Conservation (phyloP, 2,329 filamentous ascomycete species). For the Calycina herbarum region DNA sequence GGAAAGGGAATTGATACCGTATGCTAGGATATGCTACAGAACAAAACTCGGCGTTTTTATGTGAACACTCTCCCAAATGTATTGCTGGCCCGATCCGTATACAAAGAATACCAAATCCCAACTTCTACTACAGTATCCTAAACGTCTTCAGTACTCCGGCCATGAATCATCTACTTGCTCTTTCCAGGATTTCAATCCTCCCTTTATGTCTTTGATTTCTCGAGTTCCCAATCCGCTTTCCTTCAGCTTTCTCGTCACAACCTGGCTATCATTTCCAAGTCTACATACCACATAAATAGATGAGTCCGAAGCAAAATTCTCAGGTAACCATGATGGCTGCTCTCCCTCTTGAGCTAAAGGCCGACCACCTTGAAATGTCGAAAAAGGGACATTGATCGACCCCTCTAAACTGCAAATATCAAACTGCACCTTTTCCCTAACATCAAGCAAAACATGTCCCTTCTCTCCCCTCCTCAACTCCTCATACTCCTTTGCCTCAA, state of each 20-base stretch:
- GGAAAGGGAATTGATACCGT: conserved; percentile 8
- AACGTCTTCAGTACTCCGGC: conserved; percentile 50
- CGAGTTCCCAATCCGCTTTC: conserved; percentile 53
- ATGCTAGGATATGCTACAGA: conserved; percentile 12
- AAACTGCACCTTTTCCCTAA: conserved; percentile 82
- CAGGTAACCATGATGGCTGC: conserved; percentile 42
- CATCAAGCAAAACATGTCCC: conserved; percentile 70
- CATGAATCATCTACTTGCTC: conserved; percentile 60
- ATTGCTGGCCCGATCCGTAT: conserved; percentile 9
- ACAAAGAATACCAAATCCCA: conserved; percentile 17
- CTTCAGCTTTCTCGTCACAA: conserved; percentile 65
- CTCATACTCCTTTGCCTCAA: conserved; percentile 62
- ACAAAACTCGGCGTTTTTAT: conserved; percentile 10
- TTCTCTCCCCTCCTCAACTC: conserved; percentile 27
- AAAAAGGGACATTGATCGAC: conserved; percentile 74
- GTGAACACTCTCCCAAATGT: conserved; percentile 12
- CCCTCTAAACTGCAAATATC: conserved; percentile 75
- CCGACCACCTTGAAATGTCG: conserved; percentile 43
- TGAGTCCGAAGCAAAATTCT: conserved; percentile 42
- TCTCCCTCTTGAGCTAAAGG: conserved; percentile 13
- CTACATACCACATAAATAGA: conserved; percentile 73
- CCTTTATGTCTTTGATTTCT: conserved; percentile 69
- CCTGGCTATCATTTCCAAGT: conserved; percentile 76
- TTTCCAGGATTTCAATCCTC: conserved; percentile 74
- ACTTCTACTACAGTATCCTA: not conserved